Base-by-base conservation (phyloP, 192 early-diverging fungal species). In the Linnemannia hyalina region DNA sequence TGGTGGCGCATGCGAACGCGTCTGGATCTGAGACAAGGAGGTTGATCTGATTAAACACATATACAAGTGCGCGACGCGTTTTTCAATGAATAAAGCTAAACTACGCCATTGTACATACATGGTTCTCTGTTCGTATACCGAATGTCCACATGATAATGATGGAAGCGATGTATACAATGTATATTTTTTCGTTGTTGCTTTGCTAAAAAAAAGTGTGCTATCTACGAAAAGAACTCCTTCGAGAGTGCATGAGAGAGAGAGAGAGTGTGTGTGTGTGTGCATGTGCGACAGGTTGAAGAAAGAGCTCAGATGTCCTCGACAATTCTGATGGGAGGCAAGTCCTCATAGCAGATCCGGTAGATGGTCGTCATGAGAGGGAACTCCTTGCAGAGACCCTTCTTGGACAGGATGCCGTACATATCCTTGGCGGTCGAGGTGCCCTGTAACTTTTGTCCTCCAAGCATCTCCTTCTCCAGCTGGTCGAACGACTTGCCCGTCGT, bases 381-480 rank as follows among this genome's bases (percentile, higher is more conserved):
- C 80, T 88, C 83, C 13, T 81, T 35, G 38, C 77, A 77, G 22
- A 88, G 60, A 32, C 74, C 73, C 71, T 94, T 89, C 54, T 88
- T 88, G 52, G 88, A 90, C 80, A 98, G 90, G 80, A 97, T 96
- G 77, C 91, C 80, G 82, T 97, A 82, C 23, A 98, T 92, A 84
- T 99, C 97, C 82, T 93, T 90, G 23, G 96, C 94, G 0, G 98
- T 98, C 75, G 96, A 88, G 26, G 96, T 96, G 63, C 98, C 98
- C 90, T 99, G 98, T 71, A 99, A 89, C 83, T 99, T 99, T 82
- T 99, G 98, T 41, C 98, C 98, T 75, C 97, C 97, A 41, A 99
- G 91, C 85, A 98, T 84, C 77, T 98, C 97, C 60, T 92, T 85
- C 78, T 99, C 97, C 26, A 99, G 91, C 83, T 92, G 90, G 49